Evolutionary conservation across 2,329 filamentous ascomycete genomes (phyloP).

Genomic region (Fusarium piperis): DNA sequence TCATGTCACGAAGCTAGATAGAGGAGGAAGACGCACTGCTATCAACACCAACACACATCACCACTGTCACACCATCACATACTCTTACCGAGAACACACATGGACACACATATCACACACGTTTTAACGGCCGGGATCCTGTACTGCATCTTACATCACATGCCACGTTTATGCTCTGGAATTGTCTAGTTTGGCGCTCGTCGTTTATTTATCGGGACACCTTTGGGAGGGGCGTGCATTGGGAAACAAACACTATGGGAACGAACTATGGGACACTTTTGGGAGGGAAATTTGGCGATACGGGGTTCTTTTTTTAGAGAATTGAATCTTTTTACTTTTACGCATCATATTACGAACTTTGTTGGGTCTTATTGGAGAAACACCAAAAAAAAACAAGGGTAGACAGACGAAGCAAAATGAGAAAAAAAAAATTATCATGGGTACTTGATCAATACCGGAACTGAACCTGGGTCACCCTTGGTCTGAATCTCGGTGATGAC

Average conservation of each 20-base stretch:
- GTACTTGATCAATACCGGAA: not conserved
- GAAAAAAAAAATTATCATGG: not conserved
- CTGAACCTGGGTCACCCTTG: not conserved
- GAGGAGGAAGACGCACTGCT: conserved; percentile 10
- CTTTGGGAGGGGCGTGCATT: conserved; percentile 22
- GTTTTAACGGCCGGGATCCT: conserved; percentile 18
- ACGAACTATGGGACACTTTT: not conserved
- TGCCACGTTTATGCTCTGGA: conserved; percentile 6
- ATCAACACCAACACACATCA: not conserved
- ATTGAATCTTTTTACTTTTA: not conserved
- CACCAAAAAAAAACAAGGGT: not conserved
- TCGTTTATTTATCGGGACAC: not conserved
- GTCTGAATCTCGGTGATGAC: not conserved
- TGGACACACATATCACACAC: not conserved
- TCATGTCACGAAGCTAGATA: not conserved
- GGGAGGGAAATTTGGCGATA: conserved; percentile 23
- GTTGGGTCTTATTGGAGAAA: not conserved
- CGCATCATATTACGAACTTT: not conserved
- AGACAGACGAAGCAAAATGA: not conserved
- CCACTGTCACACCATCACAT: not conserved
- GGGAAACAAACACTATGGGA: not conserved
- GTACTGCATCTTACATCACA: conserved; percentile 19
- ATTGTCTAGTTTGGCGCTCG: not conserved
- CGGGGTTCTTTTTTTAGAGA: conserved; percentile 16
- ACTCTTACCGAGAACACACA: not conserved